phyloP scores from a whole-genome alignment of 345 rosid species.

The Eucalyptus leucophloia region DNA sequence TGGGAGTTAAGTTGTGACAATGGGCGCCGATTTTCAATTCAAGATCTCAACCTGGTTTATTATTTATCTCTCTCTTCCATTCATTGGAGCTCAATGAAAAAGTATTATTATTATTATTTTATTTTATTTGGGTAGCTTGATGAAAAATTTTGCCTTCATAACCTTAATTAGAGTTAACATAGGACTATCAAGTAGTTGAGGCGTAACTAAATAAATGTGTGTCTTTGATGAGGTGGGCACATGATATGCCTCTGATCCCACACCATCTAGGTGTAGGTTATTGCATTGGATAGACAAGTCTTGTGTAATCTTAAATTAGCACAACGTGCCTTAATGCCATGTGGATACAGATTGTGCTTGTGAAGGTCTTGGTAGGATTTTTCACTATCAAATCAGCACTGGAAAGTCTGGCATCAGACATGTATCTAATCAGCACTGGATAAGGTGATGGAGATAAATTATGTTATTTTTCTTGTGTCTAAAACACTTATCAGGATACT shows the following conservation, averaged over 20 bases:
- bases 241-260: neutral
- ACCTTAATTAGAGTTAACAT: neutral
- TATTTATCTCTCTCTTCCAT: neutral
- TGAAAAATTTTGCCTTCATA: neutral
- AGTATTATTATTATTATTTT: neutral
- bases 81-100: neutral
- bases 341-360: neutral
- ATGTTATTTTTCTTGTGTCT: neutral
- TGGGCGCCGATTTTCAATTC: neutral
- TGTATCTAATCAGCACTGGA: neutral
- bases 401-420: neutral
- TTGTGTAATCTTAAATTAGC: neutral
- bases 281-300: neutral
- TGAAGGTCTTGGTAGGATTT: neutral
- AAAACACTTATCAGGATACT: neutral
- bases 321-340: neutral
- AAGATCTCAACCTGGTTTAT: neutral
- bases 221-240: neutral
- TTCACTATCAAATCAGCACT: neutral
- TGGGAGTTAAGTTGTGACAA: neutral
- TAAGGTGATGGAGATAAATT: neutral
- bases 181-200: neutral
- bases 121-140: neutral
- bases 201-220: neutral
- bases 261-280: neutral